Percentiles rank a stretch among this genome's conserved stretches.
Evolutionary conservation across 2,329 filamentous ascomycete genomes (phyloP).

Genomic region (Aureobasidium sp.): DNA sequence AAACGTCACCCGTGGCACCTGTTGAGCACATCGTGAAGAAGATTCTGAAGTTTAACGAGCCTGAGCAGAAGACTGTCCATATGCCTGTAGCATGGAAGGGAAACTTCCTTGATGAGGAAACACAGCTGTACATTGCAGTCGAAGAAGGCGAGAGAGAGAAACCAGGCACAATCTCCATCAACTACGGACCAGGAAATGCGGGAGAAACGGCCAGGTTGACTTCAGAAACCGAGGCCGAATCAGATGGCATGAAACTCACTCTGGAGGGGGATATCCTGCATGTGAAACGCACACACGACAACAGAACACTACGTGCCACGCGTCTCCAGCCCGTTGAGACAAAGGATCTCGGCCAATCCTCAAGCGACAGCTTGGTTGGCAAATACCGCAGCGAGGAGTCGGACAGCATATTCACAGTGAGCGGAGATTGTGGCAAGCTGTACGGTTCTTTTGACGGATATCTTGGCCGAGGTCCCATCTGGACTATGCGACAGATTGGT

Average conservation of each 20-base stretch:
- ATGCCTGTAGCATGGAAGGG: conserved; percentile 29
- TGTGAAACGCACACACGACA: conserved; percentile 27
- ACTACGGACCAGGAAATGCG: conserved; percentile 24
- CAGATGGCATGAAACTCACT: conserved; percentile 23
- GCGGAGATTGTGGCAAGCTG: conserved; percentile 32
- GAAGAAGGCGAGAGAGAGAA: conserved; percentile 21
- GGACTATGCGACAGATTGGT: conserved; percentile 34
- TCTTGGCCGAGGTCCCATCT: conserved; percentile 34
- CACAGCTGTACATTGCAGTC: conserved; percentile 30
- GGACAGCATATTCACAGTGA: conserved; percentile 33
- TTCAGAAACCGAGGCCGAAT: conserved; percentile 22
- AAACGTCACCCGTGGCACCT: conserved; percentile 26
- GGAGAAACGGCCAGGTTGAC: conserved; percentile 24
- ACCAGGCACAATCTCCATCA: conserved; percentile 27
- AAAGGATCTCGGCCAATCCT: neutral
- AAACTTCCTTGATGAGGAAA: conserved; percentile 34
- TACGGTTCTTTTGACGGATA: conserved; percentile 40
- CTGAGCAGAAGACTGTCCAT: conserved; percentile 3
- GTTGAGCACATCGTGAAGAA: conserved; percentile 29
- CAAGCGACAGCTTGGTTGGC: conserved; percentile 23
- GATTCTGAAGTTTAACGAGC: conserved; percentile 25
- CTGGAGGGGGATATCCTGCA: conserved; percentile 29
- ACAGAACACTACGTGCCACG: conserved; percentile 25
- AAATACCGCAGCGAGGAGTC: conserved; percentile 32
- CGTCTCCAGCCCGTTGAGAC: conserved; percentile 21